Evolutionary conservation across 1,284 basidiomycete genomes (phyloP), one percentile per base, ranked within the genome.

Genomic region (Trichosporon sp.): DNA sequence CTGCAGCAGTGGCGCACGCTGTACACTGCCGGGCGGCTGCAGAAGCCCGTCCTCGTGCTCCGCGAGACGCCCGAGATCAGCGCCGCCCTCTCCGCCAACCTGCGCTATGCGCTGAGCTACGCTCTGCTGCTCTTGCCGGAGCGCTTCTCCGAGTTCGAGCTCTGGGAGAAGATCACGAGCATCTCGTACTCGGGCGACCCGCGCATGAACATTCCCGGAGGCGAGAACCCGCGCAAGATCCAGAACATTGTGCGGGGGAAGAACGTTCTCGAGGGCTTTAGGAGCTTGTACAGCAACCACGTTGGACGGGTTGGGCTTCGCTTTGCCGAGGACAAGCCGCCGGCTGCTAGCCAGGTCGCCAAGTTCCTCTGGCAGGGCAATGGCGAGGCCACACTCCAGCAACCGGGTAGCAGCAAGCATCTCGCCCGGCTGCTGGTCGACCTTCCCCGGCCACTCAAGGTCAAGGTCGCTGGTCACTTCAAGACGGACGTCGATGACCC

Each of bases 221-320:
- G 91, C 0, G 96, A 99, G 87, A 98, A 99, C 83, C 90, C 94
- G 31, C 87, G 89, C 74, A 99, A 99, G 85, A 91, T 98, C n/a
- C 86, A 86, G 67, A 98, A 98, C 84, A 97, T 98, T 76, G 95
- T 98, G 32, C 85, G 88, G 71, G 90, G 90, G 68, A 93, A 97
- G 84, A 78, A 82, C 35, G 78, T 76, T 2, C 86, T 88, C 26
- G 87, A 88, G 5, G 93, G 94, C 80, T 98, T 99, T 85, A 88
- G 90, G 72, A 90, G 92, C 77, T 85, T 98, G 75, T 99, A 98
- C 85, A 90, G 90, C 76, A 88, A 91, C 21, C 86, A 94, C 4
- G 89, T 91, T 4, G 87, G 88, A n/a, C 91, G 90, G 90, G 61
- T 69, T 46, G 73, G 68, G 2, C 11, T 73, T 54, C 65, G 70